A percentile compares a stretch with the other conserved stretches of the same genome.
These are phyloP conservation scores for Populus hybrid DNA, from an alignment of 441 rosid species.

Conservation along the genomic window DNA sequence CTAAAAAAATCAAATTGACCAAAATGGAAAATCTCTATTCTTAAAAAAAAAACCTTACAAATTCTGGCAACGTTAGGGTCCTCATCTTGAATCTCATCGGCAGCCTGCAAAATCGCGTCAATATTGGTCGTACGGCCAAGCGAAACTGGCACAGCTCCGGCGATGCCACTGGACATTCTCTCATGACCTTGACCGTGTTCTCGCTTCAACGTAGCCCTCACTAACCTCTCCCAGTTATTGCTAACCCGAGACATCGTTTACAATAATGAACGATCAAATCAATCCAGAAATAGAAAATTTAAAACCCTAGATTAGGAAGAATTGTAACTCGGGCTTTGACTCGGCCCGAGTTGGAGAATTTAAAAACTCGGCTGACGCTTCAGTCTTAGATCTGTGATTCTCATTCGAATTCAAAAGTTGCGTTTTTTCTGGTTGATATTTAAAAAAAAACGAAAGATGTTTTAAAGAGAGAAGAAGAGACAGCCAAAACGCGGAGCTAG, in stretches of 20 bases:
- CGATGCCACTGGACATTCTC: slow-evolving; percentile 69
- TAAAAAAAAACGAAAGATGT: neutral
- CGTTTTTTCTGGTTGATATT: neutral
- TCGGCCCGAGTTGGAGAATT: slow-evolving; percentile 7
- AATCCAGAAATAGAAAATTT: slow-evolving; percentile 22
- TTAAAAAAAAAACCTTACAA: slow-evolving; percentile 36
- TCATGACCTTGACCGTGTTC: slow-evolving; percentile 72
- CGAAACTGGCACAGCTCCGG: slow-evolving; percentile 89
- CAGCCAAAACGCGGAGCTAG: slow-evolving; percentile 17
- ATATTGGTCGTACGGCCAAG: slow-evolving; percentile 83
- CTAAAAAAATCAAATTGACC: neutral
- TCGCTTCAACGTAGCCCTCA: slow-evolving; percentile 78
- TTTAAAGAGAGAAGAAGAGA: too few species aligned
- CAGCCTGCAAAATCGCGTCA: slow-evolving; percentile 87
- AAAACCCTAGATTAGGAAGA: slow-evolving; percentile 17
- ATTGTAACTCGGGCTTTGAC: neutral
- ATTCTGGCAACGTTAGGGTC: slow-evolving; percentile 83
- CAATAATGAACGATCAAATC: slow-evolving; percentile 2
- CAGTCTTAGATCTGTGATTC: slow-evolving; percentile 26
- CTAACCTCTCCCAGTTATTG: slow-evolving; percentile 81
- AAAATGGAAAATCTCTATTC: neutral
- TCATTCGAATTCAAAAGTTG: neutral
- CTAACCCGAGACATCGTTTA: slow-evolving; percentile 61
- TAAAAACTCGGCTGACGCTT: slow-evolving; percentile 18
- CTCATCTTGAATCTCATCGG: slow-evolving; percentile 90